phyloP scores from a whole-genome alignment of 495 filamentous ascomycete genomes.

The Podospora australis region DNA sequence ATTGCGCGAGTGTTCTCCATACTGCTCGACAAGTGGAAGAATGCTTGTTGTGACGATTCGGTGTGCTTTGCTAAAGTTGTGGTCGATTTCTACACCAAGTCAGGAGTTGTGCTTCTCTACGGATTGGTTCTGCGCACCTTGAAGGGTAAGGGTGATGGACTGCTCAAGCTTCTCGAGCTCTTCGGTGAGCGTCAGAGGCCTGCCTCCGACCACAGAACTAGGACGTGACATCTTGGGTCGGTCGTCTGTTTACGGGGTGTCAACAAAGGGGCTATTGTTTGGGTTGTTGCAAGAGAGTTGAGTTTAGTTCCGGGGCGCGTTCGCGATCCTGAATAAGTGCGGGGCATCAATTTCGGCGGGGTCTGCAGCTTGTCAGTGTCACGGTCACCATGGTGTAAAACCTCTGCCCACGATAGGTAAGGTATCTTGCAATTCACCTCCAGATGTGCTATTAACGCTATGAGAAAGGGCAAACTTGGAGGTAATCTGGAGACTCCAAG shows the following conservation, averaged over 20 bases:
- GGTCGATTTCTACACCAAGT: constrained; percentile 73
- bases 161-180: constrained; percentile 96
- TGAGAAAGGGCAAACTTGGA: background rate
- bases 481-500: background rate
- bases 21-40: constrained; percentile 90
- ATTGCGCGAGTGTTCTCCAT: constrained; percentile 84
- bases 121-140: constrained; percentile 49
- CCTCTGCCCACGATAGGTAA: no score
- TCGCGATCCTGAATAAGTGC: constrained; percentile 6
- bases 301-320: constrained; percentile 7
- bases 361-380: no score
- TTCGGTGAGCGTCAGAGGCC: constrained; percentile 69
- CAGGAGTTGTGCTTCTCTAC: background rate
- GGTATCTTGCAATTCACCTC: no score
- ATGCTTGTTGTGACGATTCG: constrained; percentile 93
- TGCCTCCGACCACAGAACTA: constrained; percentile 51
- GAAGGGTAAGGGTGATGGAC: constrained; percentile 89
- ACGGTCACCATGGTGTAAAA: no score
- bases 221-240: constrained; percentile 36
- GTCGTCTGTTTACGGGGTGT: constrained; percentile 7
- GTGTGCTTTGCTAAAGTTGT: constrained; percentile 95
- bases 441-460: background rate
- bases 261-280: constrained; percentile 10
- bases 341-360: constrained; percentile 15
- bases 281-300: no score